These are phyloP conservation scores for Nannochloropsis salina DNA, from an alignment of 108 stramenopile genomes.

Conservation along the genomic window DNA sequence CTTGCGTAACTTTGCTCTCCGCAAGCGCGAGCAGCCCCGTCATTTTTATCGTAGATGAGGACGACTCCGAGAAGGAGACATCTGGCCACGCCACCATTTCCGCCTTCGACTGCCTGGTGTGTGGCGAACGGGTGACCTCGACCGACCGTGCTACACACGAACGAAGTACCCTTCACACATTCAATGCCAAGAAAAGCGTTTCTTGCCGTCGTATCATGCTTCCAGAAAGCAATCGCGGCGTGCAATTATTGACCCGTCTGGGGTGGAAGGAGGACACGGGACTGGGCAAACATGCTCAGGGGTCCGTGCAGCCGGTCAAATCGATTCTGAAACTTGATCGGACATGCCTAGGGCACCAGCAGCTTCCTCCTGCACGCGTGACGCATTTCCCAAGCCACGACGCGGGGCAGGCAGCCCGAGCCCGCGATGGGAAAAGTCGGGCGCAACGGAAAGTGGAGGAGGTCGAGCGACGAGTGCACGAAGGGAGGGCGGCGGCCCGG, in stretches of 20 bases:
- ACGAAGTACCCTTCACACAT: background rate
- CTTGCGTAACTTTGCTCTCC: background rate
- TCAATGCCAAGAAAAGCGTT: background rate
- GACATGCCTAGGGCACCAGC: slow-evolving; percentile 29
- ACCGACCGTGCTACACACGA: slow-evolving; percentile 9
- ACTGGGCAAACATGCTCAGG: slow-evolving; percentile 31
- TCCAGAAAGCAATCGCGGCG: slow-evolving; percentile 41
- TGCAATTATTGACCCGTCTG: slow-evolving; percentile 40
- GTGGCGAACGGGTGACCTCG: background rate
- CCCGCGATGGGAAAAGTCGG: slow-evolving; percentile 35
- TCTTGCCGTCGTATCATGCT: background rate
- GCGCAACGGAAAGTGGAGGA: slow-evolving; percentile 30
- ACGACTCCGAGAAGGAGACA: background rate
- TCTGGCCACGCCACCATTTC: background rate
- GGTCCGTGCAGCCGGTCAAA: slow-evolving; percentile 27
- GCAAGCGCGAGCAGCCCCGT: background rate
- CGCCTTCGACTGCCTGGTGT: background rate
- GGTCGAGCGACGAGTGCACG: background rate
- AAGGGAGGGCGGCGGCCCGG: background rate
- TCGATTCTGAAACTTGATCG: slow-evolving; percentile 31
- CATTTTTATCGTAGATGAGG: background rate
- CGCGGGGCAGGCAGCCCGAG: slow-evolving; percentile 29
- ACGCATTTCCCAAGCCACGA: slow-evolving; percentile 39
- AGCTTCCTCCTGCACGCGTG: slow-evolving; percentile 32
- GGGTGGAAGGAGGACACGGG: slow-evolving; percentile 41